Evolutionary conservation across 805 yeast species (phyloP), one percentile per base, ranked within the genome.

Genomic region (Ogataea pignaliae): DNA sequence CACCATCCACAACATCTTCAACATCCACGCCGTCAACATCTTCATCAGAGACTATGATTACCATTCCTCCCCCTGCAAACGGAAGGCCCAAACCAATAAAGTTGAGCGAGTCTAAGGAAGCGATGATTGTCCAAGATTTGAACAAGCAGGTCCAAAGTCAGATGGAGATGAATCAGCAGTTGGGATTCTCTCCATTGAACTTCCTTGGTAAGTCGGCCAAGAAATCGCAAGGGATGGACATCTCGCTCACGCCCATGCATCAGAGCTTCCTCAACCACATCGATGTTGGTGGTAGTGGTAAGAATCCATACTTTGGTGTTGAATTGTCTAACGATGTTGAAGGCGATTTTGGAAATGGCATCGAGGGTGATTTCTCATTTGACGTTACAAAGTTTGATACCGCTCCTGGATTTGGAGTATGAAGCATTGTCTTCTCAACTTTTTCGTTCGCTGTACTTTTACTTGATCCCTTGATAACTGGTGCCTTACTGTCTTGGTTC

Each of bases 351-450:
- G 28, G 39, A 6, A 37, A 34, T 17, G 45, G 43, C 21, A 29
- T 51, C 21, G 56, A 53, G 3, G 43, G 46, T 15, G 56, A 55
- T 33, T 53, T 52, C 40, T 56, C 61, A 10, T 56, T 56, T 45
- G 54, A 46, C 42, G 51, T 54, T 11, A 58, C 54, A 6, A n/a
- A 30, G 5, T 30, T 9, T 30, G 60, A 54, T 35, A 51, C 53
- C 41, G 45, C 37, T 29, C 10, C 47, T 8, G 52, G 49, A 17
- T 43, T 43, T 36, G n/a, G 36, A 5, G 31, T 36, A 8, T 41
- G 28, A 16, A 11, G 4, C 14, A 28, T 13, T 38, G 28, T 30
- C 17, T 28, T 15, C 28, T 37, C 31, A 16, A 13, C 16, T 26
- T 37, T 29, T 15, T 37, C 21, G 14, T 11, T 16, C 29, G 34